These are phyloP conservation scores for Cytospora mali DNA, from an alignment of 2,329 filamentous ascomycete species.

Conservation along the genomic window DNA sequence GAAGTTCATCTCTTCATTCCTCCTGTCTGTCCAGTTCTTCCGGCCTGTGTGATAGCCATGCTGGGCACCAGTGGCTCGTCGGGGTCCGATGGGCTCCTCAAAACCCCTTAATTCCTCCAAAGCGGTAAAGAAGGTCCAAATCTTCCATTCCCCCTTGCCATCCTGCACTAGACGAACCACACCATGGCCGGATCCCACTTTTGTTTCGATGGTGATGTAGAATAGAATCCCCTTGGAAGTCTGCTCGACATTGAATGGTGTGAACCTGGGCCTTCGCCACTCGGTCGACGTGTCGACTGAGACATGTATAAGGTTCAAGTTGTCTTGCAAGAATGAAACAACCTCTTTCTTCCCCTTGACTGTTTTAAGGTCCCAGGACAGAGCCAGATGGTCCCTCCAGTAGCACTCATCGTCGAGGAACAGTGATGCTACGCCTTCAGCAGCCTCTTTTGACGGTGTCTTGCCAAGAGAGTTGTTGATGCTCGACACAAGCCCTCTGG, in stretches of 20 bases:
- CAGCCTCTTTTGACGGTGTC: constrained; percentile 33
- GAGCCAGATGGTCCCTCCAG: constrained; percentile 61
- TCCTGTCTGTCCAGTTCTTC: constrained; percentile 62
- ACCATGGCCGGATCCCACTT: constrained; percentile 58
- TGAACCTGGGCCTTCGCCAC: constrained; percentile 46
- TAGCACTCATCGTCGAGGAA: constrained; percentile 49
- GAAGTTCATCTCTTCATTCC: constrained; percentile 51
- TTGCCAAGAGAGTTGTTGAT: constrained; percentile 47
- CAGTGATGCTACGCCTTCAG: constrained; percentile 33
- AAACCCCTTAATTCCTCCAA: constrained; percentile 56
- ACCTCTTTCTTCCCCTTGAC: constrained; percentile 48
- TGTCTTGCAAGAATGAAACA: constrained; percentile 40
- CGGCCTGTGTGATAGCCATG: constrained; percentile 55
- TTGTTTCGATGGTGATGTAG: constrained; percentile 57
- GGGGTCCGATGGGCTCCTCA: constrained; percentile 51
- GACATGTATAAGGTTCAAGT: constrained; percentile 48
- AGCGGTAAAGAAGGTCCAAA: constrained; percentile 65
- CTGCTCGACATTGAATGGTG: constrained; percentile 52
- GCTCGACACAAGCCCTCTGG: constrained; percentile 40
- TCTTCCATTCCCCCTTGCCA: constrained; percentile 54
- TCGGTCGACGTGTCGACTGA: constrained; percentile 49
- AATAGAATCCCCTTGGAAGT: constrained; percentile 56
- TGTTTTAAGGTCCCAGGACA: constrained; percentile 60
- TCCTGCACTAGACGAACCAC: constrained; percentile 54
- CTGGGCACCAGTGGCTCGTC: constrained; percentile 57